Conservation (phyloP, 192 early-diverging fungal genomes). For the Backusella tarrabulga region DNA sequence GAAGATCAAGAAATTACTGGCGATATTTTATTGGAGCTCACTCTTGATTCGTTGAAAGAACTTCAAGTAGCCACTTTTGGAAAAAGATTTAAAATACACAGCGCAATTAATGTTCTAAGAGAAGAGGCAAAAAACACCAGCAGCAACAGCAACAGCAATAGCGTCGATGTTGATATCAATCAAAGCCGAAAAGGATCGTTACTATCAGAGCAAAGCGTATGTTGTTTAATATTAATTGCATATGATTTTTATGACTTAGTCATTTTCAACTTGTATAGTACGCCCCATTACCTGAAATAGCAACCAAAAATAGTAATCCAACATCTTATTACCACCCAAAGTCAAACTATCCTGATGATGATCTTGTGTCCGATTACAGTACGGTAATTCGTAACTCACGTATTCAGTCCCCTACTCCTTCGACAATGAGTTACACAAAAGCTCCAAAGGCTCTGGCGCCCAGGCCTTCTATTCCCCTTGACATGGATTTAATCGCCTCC, state of each 20-base stretch:
- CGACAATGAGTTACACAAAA: not conserved
- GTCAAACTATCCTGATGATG: conserved; percentile 4
- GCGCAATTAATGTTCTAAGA: conserved; percentile 50
- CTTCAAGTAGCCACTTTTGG: conserved; percentile 61
- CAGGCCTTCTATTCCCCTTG: conserved; percentile 11
- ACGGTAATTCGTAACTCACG: conserved; percentile 6
- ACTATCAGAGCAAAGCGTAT: not conserved
- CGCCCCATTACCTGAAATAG: not conserved
- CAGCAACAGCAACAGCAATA: not conserved
- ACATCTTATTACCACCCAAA: not conserved
- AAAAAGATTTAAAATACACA: conserved; percentile 65
- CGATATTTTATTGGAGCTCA: conserved; percentile 56
- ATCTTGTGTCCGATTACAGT: conserved; percentile 15
- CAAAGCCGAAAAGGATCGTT: not conserved
- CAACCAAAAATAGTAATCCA: conserved; percentile 4
- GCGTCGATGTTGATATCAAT: not conserved
- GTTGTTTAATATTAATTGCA: not conserved
- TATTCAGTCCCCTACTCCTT: not conserved
- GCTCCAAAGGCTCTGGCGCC: not conserved
- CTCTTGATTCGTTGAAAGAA: conserved; percentile 61
- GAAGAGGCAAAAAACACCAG: conserved; percentile 9
- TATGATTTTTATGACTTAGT: not conserved
- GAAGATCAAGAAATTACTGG: conserved; percentile 66
- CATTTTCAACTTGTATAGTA: not conserved
- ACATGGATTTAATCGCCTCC: conserved; percentile 15